Evolutionary conservation across 345 rosid genomes (phyloP), one percentile per base, ranked within the genome.

Genomic region (Eucalyptus decipiens): DNA sequence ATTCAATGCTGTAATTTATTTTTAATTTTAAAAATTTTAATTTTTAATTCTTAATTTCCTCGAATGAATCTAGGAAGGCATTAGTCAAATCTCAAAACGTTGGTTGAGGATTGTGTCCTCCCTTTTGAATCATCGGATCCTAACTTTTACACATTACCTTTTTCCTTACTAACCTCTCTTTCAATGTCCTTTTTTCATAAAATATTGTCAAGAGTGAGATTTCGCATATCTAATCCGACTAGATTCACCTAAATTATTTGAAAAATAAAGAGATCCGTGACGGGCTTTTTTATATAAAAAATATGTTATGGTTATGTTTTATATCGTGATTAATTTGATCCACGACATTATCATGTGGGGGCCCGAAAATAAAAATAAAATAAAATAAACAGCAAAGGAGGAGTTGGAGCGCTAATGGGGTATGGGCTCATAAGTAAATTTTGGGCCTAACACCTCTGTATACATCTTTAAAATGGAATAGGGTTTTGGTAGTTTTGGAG

Each of bases 241-340:
- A 62, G 30, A 62, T 62, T 62, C 69, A 28, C 69, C 8, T 12
- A 8, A 34, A 28, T 62, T 62, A 13, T 28, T 62, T 30, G 17
- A 14, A 62, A 62, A 62, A 62, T 62, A 28, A 30, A 62, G 15
- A 4, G 5, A 62, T 28, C 32, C 32, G 15, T 62, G 32, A 62
- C 8, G 8, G 8, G 34, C 69, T 30, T 60, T 60, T 30, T 23
- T 4, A 56, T 56, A 62, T 62, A 62, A 28, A 12, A 62, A 62
- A 62, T 0, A 62, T 6, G 9, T 30, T 10, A 62, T 13, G 69
- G 4, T 62, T 62, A 28, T 0, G 0, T 62, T 30, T 62, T 28
- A 12, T 62, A 12, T 28, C 4, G 0, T 62, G 69, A 62, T 12
- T 62, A 30, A 30, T 62, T 62, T 62, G 69, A 62, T 62, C 69